These are phyloP conservation scores for Cryptococcus sp. DNA, from an alignment of 1,284 basidiomycete genomes.

Conservation along the genomic window DNA sequence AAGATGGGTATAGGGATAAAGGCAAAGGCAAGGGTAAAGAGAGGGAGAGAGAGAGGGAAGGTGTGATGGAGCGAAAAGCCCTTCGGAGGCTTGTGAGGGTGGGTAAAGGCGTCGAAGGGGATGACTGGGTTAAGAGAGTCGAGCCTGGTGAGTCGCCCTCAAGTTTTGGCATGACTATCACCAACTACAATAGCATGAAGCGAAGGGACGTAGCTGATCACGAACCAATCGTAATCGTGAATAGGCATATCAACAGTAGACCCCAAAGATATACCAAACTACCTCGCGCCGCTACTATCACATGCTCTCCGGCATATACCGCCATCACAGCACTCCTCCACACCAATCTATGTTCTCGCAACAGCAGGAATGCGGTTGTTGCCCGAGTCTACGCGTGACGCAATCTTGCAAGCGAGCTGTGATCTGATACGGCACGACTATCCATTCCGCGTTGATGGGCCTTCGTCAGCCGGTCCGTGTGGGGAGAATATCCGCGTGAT, in stretches of 20 bases:
- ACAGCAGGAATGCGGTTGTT: slow-evolving; percentile 97
- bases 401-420: slow-evolving; percentile 76
- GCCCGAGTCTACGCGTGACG: slow-evolving; percentile 66
- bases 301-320: slow-evolving; percentile 85
- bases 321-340: slow-evolving; percentile 74
- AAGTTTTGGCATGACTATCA: neutral
- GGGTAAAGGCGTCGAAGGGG: slow-evolving; percentile 83
- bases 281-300: slow-evolving; percentile 78
- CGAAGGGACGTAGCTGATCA: no score
- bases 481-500: slow-evolving; percentile 90
- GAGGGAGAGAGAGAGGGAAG: slow-evolving; percentile 41
- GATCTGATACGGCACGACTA: slow-evolving; percentile 71
- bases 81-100: slow-evolving; percentile 69
- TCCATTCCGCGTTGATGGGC: slow-evolving; percentile 49
- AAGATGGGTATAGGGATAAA: slow-evolving; percentile 28
- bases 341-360: slow-evolving; percentile 90
- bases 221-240: neutral
- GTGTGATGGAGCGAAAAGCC: slow-evolving; percentile 43
- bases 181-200: no score
- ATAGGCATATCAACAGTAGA: slow-evolving; percentile 81
- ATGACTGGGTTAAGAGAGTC: slow-evolving; percentile 86
- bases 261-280: slow-evolving; percentile 68
- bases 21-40: slow-evolving; percentile 45
- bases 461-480: slow-evolving; percentile 71
- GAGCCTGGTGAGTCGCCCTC: slow-evolving; percentile 74